Base-by-base conservation (phyloP, 2,329 filamentous ascomycete species). In the Sphaerulina vaccinii region DNA sequence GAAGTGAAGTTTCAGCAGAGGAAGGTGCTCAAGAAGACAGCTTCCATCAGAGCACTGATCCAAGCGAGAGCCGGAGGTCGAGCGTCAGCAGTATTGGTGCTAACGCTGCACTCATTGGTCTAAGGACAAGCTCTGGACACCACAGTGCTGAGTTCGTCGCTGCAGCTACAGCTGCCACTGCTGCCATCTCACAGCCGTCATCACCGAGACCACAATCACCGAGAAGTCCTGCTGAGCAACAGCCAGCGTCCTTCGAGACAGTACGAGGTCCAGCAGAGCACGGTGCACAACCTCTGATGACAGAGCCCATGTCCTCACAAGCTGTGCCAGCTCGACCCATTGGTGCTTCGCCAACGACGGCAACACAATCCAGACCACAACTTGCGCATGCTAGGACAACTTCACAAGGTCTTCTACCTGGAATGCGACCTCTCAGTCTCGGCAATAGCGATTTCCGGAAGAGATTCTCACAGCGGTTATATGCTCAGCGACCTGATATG, bases 31-130 rank as follows among this genome's bases (percentile, higher is more conserved):
- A 53, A 2, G 49, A 56, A 5, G 44, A 55, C 42, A 43, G 46
- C 33, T 48, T 29, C 10, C 42, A 54, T n/a, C 50, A 42, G 19
- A 51, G 42, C 16, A 55, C 48, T 4, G 36, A 40, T 13, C 37
- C 56, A 13, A 54, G 29, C 5, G 40, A 39, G 15, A 51, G 49
- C 35, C 27, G 61, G 13, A 54, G 52, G 6, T 65, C 62, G 24
- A 65, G 61, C 23, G 59, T 65, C 4, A 65, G 62, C 16, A 65
- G 63, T 42, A 44, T 65, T 3, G 62, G 57, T 35, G 52, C 27
- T n/a, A 27, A 15, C 29, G 52, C 32, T 15, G 32, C 15, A 18
- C 38, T n/a, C n/a, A 16, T 23, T 6, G 44, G 36, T 27, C 24
- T 9, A 19, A 39, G 19, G 18, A 23, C 38, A 19, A n/a, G n/a